Base-by-base conservation (phyloP, 192 early-diverging fungal genomes). In the Neocallimastix lanati region DNA sequence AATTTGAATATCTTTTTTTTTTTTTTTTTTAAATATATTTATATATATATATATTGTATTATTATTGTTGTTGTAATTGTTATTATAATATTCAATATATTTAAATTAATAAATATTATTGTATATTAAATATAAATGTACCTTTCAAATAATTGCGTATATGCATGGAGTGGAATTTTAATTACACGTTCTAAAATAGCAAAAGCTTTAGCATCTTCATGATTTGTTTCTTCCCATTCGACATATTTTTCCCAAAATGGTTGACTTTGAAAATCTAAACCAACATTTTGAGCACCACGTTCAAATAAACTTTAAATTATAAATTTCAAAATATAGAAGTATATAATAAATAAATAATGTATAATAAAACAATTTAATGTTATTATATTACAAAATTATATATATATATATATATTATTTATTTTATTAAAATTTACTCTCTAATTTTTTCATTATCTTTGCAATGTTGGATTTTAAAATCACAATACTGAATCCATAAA, bases 111-210 rank as follows among this genome's bases (percentile, higher is more conserved):
- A n/a, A n/a, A n/a, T n/a, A n/a, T n/a, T n/a, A n/a, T n/a, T n/a
- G n/a, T n/a, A n/a, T n/a, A n/a, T n/a, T n/a, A n/a, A n/a, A n/a
- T n/a, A n/a, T n/a, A n/a, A n/a, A n/a, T n/a, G n/a, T n/a, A 93
- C 90, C 87, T 90, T 80, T 93, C 92, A 81, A 92, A 93, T 77
- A 87, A 93, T 3, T 86, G 84, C 13, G 91, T 86, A 81, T 92
- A 93, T 77, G 92, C 91, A 80, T 92, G 92, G 82, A 93, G 87
- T 2, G 92, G 92, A 36, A 93, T 93, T 29, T 81, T 82, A 36
- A 93, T 91, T 76, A 92, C 86, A 38, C 89, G 90, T 50, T 89
- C 88, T 78, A 93, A 82, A 4, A 92, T 81, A 21, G 86, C 79
- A n/a, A 90, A 77, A 28, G 91, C 82, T 28, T 36, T 78, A 25